These are phyloP conservation scores for Aurantiochytrium sp. DNA, from an alignment of 108 stramenopile species.

Conservation along the genomic window DNA sequence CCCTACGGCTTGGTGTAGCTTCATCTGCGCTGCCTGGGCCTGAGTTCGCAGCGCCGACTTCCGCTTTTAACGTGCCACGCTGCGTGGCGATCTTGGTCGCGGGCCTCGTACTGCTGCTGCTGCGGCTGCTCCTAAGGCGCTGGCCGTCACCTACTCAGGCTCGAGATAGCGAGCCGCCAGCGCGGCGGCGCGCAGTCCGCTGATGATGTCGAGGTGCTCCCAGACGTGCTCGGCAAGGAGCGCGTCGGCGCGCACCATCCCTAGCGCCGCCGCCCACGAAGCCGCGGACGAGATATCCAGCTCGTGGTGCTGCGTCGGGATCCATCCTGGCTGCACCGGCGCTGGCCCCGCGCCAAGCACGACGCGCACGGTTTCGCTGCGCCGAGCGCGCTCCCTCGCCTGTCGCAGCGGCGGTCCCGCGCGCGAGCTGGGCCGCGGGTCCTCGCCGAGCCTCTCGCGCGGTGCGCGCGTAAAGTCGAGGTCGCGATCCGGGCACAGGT, in stretches of 20 bases:
- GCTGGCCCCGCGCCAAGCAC: not conserved
- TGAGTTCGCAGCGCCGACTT: too few relatives aligned
- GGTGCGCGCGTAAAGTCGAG: not conserved
- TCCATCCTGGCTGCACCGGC: not conserved
- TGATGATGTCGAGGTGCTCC: not conserved
- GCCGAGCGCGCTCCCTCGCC: not conserved
- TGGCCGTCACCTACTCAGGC: too few relatives aligned
- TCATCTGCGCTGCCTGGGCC: too few relatives aligned
- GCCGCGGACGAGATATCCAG: not conserved
- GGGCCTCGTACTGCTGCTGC: too few relatives aligned
- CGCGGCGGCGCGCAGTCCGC: too few relatives aligned
- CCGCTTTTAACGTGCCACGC: too few relatives aligned
- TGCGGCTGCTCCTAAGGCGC: too few relatives aligned
- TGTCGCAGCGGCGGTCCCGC: not conserved
- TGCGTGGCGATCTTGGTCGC: too few relatives aligned
- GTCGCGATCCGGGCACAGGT: not conserved
- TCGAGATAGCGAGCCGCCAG: too few relatives aligned
- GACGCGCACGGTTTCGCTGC: not conserved
- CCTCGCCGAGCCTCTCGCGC: not conserved
- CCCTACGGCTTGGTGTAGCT: too few relatives aligned
- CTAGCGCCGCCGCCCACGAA: not conserved
- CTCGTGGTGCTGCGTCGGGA: not conserved
- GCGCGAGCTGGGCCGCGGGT: too few relatives aligned
- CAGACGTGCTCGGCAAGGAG: not conserved
- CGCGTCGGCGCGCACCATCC: not conserved